phyloP scores from a whole-genome alignment of 129 eudicot genomes.

The Centrapalus pauciflorus region DNA sequence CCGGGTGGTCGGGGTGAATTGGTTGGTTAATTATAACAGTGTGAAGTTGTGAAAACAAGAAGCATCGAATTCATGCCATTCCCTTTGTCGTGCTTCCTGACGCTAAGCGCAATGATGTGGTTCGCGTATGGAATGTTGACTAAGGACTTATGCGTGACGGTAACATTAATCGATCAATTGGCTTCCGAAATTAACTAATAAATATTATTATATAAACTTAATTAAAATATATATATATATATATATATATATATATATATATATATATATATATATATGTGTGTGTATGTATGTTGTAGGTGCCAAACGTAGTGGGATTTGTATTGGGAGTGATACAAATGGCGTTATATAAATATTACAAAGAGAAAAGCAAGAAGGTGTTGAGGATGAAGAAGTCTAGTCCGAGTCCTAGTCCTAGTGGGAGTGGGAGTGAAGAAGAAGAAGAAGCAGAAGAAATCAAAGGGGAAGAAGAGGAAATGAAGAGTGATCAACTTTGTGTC shows the following conservation, averaged over 20 bases:
- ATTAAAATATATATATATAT: too few relatives aligned
- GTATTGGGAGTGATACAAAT: conserved; percentile 61
- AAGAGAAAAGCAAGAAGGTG: conserved; percentile 19
- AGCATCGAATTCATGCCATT: conserved; percentile 87
- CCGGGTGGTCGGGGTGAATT: too few relatives aligned
- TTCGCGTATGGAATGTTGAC: conserved; percentile 54
- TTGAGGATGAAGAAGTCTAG: conserved; percentile 21
- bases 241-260: too few relatives aligned
- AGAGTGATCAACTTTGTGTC: conserved; percentile 7
- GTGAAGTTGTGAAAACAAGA: conserved; percentile 57
- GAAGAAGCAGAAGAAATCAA: conserved; percentile 6
- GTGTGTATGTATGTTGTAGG: conserved; percentile 28
- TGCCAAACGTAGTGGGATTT: conserved; percentile 69
- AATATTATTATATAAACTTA: neutral
- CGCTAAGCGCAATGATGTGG: conserved; percentile 75
- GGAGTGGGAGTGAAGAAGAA: conserved; percentile 1
- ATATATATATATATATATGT: too few relatives aligned
- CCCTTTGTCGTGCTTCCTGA: conserved; percentile 66
- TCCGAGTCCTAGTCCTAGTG: too few relatives aligned
- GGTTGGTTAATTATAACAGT: conserved; percentile 30
- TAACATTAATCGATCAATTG: too few relatives aligned
- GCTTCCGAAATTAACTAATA: neutral
- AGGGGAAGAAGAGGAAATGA: conserved; percentile 2
- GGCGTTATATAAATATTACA: conserved; percentile 48
- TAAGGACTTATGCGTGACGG: conserved; percentile 58